phyloP scores from a whole-genome alignment of 2,329 filamentous ascomycete species.

The Thielaviopsis ethacetica region DNA sequence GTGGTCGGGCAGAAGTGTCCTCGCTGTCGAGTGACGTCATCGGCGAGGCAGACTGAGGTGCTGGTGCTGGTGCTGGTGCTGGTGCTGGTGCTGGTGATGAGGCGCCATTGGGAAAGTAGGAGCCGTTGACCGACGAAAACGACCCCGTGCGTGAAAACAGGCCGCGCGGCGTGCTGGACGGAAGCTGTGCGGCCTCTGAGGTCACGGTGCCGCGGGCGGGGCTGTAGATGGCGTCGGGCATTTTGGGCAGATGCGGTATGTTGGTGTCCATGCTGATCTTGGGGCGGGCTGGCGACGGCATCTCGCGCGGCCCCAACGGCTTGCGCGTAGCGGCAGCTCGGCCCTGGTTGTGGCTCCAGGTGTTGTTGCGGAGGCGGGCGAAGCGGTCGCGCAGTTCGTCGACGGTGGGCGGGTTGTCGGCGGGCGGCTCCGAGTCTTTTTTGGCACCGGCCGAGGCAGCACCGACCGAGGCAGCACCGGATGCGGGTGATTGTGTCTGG shows the following conservation, averaged over 20 bases:
- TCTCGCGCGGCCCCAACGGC: slow-evolving; percentile 35
- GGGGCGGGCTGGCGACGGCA: slow-evolving; percentile 29
- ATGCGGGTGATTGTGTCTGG: neutral
- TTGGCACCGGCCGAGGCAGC: neutral
- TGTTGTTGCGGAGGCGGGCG: slow-evolving; percentile 32
- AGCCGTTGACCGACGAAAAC: slow-evolving; percentile 9
- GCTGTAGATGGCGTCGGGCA: slow-evolving; percentile 62
- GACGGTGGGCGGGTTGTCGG: no score
- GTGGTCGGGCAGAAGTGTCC: neutral
- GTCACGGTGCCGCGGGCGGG: slow-evolving; percentile 58
- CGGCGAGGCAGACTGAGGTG: neutral
- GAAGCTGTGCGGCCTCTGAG: slow-evolving; percentile 46
- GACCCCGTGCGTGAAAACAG: slow-evolving; percentile 46
- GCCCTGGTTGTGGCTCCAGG: slow-evolving; percentile 23
- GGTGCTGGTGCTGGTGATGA: neutral
- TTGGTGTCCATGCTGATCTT: slow-evolving; percentile 33
- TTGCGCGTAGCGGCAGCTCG: slow-evolving; percentile 37
- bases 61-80: neutral
- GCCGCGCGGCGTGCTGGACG: slow-evolving; percentile 46
- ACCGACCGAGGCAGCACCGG: no score
- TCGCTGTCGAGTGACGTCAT: neutral
- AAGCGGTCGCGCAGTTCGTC: slow-evolving; percentile 41
- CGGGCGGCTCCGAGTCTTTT: slow-evolving; percentile 13
- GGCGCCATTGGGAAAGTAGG: neutral
- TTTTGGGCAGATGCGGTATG: slow-evolving; percentile 46